Evolutionary conservation across 1,284 basidiomycete genomes (phyloP), one percentile per base, ranked within the genome.

Genomic region (Paramarasmius palmivorus): DNA sequence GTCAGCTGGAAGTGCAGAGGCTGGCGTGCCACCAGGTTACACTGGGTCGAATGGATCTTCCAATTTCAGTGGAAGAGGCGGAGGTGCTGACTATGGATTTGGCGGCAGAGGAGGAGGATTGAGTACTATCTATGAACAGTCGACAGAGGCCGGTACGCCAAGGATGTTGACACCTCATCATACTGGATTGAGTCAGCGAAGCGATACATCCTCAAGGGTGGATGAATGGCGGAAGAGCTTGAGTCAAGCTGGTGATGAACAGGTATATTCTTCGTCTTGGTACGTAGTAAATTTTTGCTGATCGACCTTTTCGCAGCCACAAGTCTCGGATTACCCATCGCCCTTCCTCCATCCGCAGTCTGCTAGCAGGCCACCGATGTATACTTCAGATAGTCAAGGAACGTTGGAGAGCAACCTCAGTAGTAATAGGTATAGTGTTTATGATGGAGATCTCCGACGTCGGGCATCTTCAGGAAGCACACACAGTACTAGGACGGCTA

Each of bases 61-160:
- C 4, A 46, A 22, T 42, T 25, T 15, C 22, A 25, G 22, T 15
- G 41, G 41, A 23, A 42, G 41, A 10, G 41, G 17, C 9, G 25
- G 44, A 29, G 25, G 25, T 23, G 26, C 9, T 46, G 44, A 29
- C 14, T 46, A n/a, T 14, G 44, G 44, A n/a, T 32, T 32, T 12
- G 25, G 32, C 12, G 25, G 10, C 10, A 41, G 40, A 46, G 14
- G 44, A 19, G n/a, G 44, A 46, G 29, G n/a, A 23, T 32, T 46
- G 25, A 46, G 44, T 32, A 46, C 44, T 2, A 46, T 46, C 7
- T 26, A 46, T n/a, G 44, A 46, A 32, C 44, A 46, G 25, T 46
- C 44, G 9, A 46, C 25, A 26, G 44, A 46, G 12, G n/a, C n/a
- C 3, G 44, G 44, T 29, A 29, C 44, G 10, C 39, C 39, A 15